phyloP scores from a whole-genome alignment of 116 monocot species.

The Papilionanthe hybrid region DNA sequence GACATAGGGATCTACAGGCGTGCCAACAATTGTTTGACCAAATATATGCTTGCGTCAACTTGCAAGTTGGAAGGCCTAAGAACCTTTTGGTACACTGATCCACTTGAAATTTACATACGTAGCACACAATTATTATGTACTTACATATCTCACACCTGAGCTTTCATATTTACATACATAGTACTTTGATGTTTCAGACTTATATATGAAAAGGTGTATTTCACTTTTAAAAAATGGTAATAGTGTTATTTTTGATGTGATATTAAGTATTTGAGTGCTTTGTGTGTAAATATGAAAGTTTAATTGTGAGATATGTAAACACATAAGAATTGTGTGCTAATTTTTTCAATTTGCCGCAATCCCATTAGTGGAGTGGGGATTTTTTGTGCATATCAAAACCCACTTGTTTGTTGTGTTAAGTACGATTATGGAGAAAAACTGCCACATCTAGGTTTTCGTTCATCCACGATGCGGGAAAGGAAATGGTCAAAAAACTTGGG shows the following conservation, averaged over 20 bases:
- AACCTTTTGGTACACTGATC: slow-evolving; percentile 60
- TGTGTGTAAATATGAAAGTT: too few species aligned
- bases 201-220: too few species aligned
- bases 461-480: slow-evolving; percentile 87
- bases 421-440: neutral
- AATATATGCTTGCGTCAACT: slow-evolving; percentile 27
- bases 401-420: too few species aligned
- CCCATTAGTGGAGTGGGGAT: neutral
- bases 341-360: neutral
- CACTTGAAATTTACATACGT: too few species aligned
- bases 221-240: too few species aligned
- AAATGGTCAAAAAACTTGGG: slow-evolving; percentile 63
- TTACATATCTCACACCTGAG: too few species aligned
- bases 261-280: too few species aligned
- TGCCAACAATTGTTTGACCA: slow-evolving; percentile 63
- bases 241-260: too few species aligned
- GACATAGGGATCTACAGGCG: slow-evolving; percentile 50
- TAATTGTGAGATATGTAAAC: too few species aligned
- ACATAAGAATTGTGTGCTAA: neutral
- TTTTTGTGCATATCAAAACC: neutral
- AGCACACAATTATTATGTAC: too few species aligned
- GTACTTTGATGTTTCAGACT: too few species aligned
- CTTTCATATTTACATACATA: too few species aligned
- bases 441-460: slow-evolving; percentile 58
- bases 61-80: slow-evolving; percentile 56